Evolutionary conservation across 2,329 filamentous ascomycete species (phyloP).

Genomic region (Exophiala aquamarina): DNA sequence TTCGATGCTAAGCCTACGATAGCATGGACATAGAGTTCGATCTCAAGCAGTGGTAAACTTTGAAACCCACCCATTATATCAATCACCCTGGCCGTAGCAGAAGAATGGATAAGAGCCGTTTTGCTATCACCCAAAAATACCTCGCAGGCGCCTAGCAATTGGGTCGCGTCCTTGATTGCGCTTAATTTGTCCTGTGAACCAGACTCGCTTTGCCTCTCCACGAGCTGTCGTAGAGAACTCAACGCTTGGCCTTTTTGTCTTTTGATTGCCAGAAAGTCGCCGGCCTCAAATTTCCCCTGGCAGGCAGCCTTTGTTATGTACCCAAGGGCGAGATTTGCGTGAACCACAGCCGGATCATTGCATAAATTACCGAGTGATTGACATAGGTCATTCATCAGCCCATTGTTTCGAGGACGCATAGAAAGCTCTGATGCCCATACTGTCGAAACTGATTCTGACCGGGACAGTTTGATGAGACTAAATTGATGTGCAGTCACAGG

Average conservation of each 20-base stretch:
- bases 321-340: neutral
- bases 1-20: neutral
- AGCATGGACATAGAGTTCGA: neutral
- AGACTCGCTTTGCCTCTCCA: neutral
- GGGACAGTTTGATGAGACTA: neutral
- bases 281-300: neutral
- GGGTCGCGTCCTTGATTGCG: neutral
- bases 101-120: neutral
- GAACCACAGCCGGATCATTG: neutral
- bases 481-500: neutral
- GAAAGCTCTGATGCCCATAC: neutral
- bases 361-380: neutral
- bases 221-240: neutral
- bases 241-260: neutral
- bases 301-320: neutral
- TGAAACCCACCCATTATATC: neutral
- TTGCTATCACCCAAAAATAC: neutral
- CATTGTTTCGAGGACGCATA: neutral
- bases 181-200: neutral
- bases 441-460: neutral
- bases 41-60: neutral
- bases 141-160: neutral
- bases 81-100: neutral
- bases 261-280: neutral
- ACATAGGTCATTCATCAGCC: neutral